Evolutionary conservation across 768 basidiomycete genomes (phyloP).

Genomic region (Pholiota microspora): DNA sequence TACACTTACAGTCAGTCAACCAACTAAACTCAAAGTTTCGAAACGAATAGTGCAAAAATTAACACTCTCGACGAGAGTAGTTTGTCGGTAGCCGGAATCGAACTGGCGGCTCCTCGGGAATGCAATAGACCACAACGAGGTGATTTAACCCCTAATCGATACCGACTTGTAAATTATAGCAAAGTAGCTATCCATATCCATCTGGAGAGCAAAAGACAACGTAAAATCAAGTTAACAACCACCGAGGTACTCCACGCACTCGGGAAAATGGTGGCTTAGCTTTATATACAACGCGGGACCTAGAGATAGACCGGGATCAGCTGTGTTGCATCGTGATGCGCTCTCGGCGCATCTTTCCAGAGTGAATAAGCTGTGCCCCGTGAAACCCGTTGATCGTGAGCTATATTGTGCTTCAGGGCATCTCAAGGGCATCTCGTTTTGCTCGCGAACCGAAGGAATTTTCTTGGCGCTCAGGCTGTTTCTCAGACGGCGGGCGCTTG

Average conservation of each 20-base stretch:
- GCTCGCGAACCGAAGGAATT: too few species aligned
- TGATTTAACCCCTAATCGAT: conserved; percentile 37
- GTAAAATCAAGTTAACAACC: neutral
- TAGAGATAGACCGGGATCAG: neutral
- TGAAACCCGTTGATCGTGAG: neutral
- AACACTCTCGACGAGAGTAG: too few species aligned
- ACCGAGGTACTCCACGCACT: neutral
- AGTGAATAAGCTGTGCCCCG: neutral
- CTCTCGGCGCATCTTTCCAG: neutral
- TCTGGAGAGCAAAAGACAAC: neutral
- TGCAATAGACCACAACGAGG: conserved; percentile 25
- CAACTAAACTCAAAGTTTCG: too few species aligned
- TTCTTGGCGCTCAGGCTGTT: too few species aligned
- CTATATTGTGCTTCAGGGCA: too few species aligned
- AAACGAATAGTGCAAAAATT: too few species aligned
- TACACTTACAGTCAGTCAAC: too few species aligned
- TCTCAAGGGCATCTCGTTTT: too few species aligned
- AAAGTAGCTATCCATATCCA: neutral
- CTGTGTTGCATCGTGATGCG: neutral
- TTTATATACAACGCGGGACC: neutral
- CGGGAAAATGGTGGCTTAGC: neutral
- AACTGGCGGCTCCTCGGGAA: conserved; percentile 30
- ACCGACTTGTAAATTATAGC: conserved; percentile 9
- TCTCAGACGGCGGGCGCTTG: too few species aligned
- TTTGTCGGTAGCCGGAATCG: conserved; percentile 33